phyloP scores from a whole-genome alignment of 768 basidiomycete species.

The Amanita inopinata region DNA sequence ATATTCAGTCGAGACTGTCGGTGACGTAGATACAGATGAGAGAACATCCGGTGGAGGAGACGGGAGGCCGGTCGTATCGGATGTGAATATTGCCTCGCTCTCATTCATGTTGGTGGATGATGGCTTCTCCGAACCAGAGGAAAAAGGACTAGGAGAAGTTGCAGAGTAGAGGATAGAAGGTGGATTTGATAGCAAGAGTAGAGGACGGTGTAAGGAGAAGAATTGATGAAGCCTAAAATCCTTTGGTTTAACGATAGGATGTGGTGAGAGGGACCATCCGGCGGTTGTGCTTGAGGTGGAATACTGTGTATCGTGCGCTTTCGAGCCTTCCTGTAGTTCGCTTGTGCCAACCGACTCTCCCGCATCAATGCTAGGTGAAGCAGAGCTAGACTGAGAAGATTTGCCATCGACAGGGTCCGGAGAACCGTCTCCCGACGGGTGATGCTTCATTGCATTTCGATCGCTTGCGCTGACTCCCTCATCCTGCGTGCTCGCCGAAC shows the following conservation, averaged over 20 bases:
- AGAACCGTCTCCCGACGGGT: background rate
- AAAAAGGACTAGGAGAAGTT: constrained; percentile 19
- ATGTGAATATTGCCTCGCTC: constrained; percentile 1
- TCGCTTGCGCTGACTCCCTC: constrained; percentile 3
- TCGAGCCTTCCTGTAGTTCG: background rate
- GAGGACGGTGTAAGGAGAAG: constrained; percentile 73
- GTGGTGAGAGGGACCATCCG: constrained; percentile 19
- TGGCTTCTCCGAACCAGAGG: constrained; percentile 7
- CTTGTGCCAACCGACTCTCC: background rate
- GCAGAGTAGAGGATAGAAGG: constrained; percentile 36
- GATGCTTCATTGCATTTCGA: background rate
- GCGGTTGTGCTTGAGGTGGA: constrained; percentile 6
- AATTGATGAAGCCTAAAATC: constrained; percentile 79
- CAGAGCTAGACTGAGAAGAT: background rate
- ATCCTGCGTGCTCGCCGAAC: constrained; percentile 16
- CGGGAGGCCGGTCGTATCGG: constrained; percentile 1
- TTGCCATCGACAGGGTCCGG: background rate
- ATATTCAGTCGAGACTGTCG: background rate
- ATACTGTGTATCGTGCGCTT: background rate
- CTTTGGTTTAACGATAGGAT: constrained; percentile 51
- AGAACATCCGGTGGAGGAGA: background rate
- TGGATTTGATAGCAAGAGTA: constrained; percentile 60
- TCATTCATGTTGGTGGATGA: too few species aligned
- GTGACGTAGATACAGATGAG: constrained; percentile 11
- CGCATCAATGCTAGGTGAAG: background rate